Base-by-base conservation (phyloP, 2,329 filamentous ascomycete species). In the Cordyceps fumosorosea region DNA sequence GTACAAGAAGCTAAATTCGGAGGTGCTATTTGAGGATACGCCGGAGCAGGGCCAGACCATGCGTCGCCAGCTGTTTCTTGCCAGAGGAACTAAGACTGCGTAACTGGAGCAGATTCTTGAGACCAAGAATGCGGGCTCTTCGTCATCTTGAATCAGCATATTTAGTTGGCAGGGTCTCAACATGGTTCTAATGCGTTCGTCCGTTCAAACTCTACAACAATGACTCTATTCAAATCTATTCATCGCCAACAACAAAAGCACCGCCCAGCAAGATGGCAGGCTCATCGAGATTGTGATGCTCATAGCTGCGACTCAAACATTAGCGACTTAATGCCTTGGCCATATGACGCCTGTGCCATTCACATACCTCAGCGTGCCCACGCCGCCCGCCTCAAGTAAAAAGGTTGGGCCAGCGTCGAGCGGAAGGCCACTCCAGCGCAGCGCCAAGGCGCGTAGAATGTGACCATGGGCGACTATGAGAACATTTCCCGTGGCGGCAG, bases 401-500 rank as follows among this genome's bases (percentile, higher is more conserved):
- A 97, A 86, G 6, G 87, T 84, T 45, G 91, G 89, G 8, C 89
- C 91, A 56, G 91, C 87, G 60, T 85, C 83, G 63, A 97, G 78
- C 14, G 84, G 80, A 77, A 89, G 89, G 0, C 86, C 85, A 0
- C 87, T 83, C 93, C 93, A 97, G 37, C 92, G 82, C 80, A 93
- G 90, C 7, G 93, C 92, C 73, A 97, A 91, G 0, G 91, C 90
- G 18, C 93, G 82, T 59, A 97, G 77, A 62, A 96, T 93, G 76
- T 96, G 93, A 0, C 93, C 93, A 72, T 97, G 93, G 24, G 91
- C 93, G 6, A 97, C 91, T 55, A 96, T 80, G 26, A 84, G 11
- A 70, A 78, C 65, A 71, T 77, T 76, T 8, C 74, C 75, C 24
- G 64, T 68, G 8, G 66, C 64, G 8, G 77, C 71, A 11, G 75